Conservation (phyloP, 2,329 filamentous ascomycete species). For the Xylaria sp. region DNA sequence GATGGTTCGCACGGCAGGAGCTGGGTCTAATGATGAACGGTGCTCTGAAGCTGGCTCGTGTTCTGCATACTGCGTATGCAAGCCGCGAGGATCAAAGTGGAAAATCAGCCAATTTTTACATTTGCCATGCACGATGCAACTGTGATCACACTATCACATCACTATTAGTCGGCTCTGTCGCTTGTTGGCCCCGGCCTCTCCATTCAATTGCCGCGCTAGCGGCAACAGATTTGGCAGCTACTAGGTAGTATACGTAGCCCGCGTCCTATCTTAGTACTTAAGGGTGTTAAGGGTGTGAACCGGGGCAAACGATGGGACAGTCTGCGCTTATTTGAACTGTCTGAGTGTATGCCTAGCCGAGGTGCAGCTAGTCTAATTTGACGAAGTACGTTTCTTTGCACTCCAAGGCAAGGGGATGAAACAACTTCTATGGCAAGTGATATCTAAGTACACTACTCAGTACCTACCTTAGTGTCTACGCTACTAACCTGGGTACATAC, state of each 20-base stretch:
- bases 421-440: neutral
- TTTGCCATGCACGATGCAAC: conserved; percentile 46
- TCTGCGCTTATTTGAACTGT: conserved; percentile 22
- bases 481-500: too few species aligned
- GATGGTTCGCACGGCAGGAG: neutral
- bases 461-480: too few species aligned
- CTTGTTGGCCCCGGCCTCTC: conserved; percentile 27
- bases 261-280: neutral
- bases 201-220: conserved; percentile 36
- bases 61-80: conserved; percentile 2
- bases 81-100: conserved; percentile 10
- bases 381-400: neutral
- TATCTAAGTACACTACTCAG: too few species aligned
- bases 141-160: conserved; percentile 41
- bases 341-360: conserved; percentile 14
- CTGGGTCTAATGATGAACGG: neutral
- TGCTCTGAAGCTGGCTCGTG: neutral
- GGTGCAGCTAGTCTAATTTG: conserved; percentile 19
- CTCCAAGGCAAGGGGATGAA: neutral
- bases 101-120: conserved; percentile 30
- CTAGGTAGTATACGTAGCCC: too few species aligned
- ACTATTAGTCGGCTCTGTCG: conserved; percentile 23
- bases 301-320: neutral
- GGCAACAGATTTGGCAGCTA: conserved; percentile 20
- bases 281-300: neutral